Evolutionary conservation across 441 rosid species (phyloP).

Genomic region (Adansonia rubrostipa): DNA sequence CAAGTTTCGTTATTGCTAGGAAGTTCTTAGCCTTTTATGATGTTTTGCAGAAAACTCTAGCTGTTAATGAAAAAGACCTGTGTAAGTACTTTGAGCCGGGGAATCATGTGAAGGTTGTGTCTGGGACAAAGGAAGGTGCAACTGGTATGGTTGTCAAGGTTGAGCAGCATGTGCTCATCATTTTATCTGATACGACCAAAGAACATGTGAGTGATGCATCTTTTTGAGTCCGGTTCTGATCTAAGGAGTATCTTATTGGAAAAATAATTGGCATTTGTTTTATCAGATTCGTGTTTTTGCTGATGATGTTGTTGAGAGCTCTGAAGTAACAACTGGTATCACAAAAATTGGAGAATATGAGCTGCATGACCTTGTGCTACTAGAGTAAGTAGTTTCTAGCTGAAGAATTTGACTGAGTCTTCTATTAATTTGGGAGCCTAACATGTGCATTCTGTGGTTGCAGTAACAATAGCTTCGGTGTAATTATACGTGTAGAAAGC

Average conservation of each 20-base stretch:
- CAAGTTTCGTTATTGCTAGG: background rate
- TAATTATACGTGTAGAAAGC: constrained; percentile 92
- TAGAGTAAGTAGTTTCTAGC: constrained; percentile 67
- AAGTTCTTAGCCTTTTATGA: constrained; percentile 19
- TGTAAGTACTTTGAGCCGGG: constrained; percentile 99
- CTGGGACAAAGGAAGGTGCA: constrained; percentile 92
- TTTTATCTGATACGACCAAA: constrained; percentile 92
- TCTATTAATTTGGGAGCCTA: constrained; percentile 27
- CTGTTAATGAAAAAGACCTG: constrained; percentile 88
- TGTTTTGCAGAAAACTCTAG: constrained; percentile 75
- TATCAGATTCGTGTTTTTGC: constrained; percentile 89
- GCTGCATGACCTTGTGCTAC: constrained; percentile 92
- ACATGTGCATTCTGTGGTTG: constrained; percentile 36
- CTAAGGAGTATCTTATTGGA: background rate
- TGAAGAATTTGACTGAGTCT: constrained; percentile 20
- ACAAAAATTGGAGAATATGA: constrained; percentile 94
- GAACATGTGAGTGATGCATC: constrained; percentile 70
- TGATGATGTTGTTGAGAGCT: constrained; percentile 93
- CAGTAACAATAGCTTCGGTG: constrained; percentile 89
- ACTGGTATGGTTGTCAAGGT: constrained; percentile 99
- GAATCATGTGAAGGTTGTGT: constrained; percentile 94
- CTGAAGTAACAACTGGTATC: constrained; percentile 93
- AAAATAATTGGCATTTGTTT: constrained; percentile 7
- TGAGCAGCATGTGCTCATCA: constrained; percentile 91
- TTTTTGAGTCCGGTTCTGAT: background rate